Conservation (phyloP, 176 grass and related monocot genomes). For the Oryza meyeriana region DNA sequence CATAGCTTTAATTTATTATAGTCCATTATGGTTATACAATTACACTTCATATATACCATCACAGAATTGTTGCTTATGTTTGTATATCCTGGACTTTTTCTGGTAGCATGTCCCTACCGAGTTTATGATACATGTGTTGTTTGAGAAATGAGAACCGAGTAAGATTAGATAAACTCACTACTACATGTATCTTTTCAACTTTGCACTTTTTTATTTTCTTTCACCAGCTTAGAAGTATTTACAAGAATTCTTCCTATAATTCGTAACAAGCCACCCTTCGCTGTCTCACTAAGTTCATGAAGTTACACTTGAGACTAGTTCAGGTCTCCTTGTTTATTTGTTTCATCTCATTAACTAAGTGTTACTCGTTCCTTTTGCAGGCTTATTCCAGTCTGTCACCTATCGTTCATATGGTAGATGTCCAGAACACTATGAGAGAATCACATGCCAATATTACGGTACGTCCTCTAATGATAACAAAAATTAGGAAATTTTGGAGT, state of each 20-base stretch:
- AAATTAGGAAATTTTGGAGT: neutral
- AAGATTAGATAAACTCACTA: neutral
- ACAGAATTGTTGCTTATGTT: neutral
- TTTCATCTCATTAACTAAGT: conserved; percentile 19
- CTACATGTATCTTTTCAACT: neutral
- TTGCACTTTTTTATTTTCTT: neutral
- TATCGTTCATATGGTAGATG: conserved; percentile 61
- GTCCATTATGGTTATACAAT: neutral
- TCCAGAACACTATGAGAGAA: conserved; percentile 28
- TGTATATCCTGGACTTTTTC: neutral
- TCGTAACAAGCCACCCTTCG: neutral
- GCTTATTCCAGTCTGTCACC: conserved; percentile 56
- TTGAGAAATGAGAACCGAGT: neutral
- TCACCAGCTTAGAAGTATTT: neutral
- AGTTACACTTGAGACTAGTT: neutral
- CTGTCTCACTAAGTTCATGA: neutral
- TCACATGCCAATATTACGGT: conserved; percentile 63
- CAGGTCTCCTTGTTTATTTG: neutral
- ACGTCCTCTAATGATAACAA: conserved; percentile 18
- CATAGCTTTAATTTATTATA: neutral
- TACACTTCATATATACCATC: neutral
- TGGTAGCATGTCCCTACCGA: neutral
- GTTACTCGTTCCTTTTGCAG: conserved; percentile 34
- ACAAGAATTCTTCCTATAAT: neutral
- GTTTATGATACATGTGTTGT: neutral